Evolutionary conservation across 148 eudicot genomes (phyloP).

Genomic region (Vaccinium darrowii): DNA sequence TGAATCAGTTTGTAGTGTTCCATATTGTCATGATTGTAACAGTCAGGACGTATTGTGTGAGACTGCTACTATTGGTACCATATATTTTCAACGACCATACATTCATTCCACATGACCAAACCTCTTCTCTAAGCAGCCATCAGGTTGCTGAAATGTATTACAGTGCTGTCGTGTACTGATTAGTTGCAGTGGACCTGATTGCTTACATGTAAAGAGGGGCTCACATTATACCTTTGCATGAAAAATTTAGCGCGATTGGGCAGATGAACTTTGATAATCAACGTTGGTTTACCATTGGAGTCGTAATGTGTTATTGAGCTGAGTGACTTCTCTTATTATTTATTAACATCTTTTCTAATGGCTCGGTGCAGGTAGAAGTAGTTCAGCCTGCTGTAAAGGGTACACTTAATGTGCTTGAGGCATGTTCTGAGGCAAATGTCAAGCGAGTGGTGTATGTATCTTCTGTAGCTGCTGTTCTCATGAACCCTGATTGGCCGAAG

Average conservation of each 20-base stretch:
- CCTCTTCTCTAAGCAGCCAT: background rate
- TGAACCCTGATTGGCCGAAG: conserved; percentile 42
- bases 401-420: conserved; percentile 44
- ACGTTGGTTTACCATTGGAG: background rate
- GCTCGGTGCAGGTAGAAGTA: conserved; percentile 35
- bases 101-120: background rate
- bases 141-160: background rate
- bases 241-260: background rate
- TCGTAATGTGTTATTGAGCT: background rate
- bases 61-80: background rate
- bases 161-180: background rate
- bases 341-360: background rate
- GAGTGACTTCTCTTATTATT: background rate
- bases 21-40: background rate
- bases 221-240: background rate
- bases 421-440: conserved; percentile 38
- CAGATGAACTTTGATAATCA: background rate
- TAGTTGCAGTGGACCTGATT: background rate
- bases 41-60: background rate
- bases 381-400: conserved; percentile 49
- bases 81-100: background rate
- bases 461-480: conserved; percentile 36
- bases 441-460: conserved; percentile 44
- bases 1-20: background rate
- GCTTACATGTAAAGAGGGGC: background rate